A percentile compares a stretch with the other conserved stretches of the same genome.
phyloP scores from a whole-genome alignment of 768 basidiomycete genomes.

The Cystobasidium onofrii region DNA sequence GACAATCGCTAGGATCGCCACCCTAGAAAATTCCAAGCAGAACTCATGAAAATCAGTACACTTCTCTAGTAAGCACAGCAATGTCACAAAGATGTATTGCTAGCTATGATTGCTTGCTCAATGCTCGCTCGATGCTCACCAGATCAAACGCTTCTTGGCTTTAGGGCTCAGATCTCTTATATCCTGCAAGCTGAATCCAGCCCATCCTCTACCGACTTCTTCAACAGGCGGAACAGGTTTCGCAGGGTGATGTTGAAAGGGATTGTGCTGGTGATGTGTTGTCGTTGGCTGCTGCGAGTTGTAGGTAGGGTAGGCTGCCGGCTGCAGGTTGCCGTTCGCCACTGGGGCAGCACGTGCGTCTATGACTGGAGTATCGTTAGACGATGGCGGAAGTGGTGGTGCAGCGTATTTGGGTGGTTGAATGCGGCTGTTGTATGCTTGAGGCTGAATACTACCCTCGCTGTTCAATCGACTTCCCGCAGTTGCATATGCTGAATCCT shows the following conservation, averaged over 20 bases:
- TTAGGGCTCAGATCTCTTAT: neutral
- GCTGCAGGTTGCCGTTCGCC: neutral
- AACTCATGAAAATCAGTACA: too few relatives aligned
- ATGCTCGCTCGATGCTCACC: too few relatives aligned
- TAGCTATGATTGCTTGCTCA: too few relatives aligned
- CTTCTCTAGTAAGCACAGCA: too few relatives aligned
- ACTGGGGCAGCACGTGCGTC: neutral
- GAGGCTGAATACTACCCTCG: neutral
- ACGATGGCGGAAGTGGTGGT: neutral
- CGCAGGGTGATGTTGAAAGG: neutral
- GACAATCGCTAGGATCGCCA: neutral
- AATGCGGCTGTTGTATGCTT: neutral
- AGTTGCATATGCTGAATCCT: neutral
- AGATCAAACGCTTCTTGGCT: slow-evolving; percentile 5
- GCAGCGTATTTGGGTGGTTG: neutral
- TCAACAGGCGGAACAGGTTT: neutral
- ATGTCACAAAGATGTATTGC: too few relatives aligned
- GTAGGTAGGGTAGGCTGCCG: neutral
- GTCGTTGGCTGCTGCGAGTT: neutral
- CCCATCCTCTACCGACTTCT: neutral
- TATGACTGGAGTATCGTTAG: neutral
- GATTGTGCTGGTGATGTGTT: neutral
- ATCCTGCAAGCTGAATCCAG: slow-evolving; percentile 1
- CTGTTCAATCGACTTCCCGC: neutral
- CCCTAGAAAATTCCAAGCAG: neutral